These are phyloP conservation scores for Arabis hirsuta DNA, from an alignment of 345 rosid genomes.

Conservation along the genomic window DNA sequence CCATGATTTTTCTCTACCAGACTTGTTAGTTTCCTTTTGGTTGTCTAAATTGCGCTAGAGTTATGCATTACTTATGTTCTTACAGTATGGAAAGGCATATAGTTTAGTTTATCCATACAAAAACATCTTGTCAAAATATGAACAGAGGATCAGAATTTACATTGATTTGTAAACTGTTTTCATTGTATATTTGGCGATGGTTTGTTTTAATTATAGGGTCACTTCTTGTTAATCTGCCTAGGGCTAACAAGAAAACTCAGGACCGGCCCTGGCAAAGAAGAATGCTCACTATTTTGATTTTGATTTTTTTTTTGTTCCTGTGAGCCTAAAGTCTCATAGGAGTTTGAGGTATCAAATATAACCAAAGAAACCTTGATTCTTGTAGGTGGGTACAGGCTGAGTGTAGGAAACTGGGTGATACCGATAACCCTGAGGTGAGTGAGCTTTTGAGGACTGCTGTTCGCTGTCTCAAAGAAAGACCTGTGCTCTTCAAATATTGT, in stretches of 20 bases:
- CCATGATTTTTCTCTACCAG: not conserved
- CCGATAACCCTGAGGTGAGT: conserved; percentile 89
- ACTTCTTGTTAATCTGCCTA: not conserved
- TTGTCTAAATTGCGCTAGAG: not conserved
- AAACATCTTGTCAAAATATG: not conserved
- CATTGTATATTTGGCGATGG: not conserved
- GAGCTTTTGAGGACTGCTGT: conserved; percentile 87
- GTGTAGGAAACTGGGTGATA: conserved; percentile 94
- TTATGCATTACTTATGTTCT: conserved; percentile 8
- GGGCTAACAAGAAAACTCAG: not conserved
- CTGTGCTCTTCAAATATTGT: conserved; percentile 96
- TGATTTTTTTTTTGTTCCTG: not conserved
- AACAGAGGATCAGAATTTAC: not conserved
- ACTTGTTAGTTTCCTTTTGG: not conserved
- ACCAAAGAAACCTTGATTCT: conserved; percentile 31
- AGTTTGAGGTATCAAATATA: conserved; percentile 19
- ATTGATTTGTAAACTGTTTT: conserved; percentile 1
- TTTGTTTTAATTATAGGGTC: not conserved
- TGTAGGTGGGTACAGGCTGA: conserved; percentile 99
- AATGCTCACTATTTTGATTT: not conserved
- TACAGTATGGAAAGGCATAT: not conserved
- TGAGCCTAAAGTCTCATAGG: conserved; percentile 1
- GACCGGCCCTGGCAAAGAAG: not conserved
- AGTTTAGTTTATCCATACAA: not conserved
- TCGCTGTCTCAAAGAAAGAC: conserved; percentile 89